Percentiles rank a stretch among this genome's conserved stretches.
Conservation (phyloP, 345 rosid species). For the Hypericum perforatum region DNA sequence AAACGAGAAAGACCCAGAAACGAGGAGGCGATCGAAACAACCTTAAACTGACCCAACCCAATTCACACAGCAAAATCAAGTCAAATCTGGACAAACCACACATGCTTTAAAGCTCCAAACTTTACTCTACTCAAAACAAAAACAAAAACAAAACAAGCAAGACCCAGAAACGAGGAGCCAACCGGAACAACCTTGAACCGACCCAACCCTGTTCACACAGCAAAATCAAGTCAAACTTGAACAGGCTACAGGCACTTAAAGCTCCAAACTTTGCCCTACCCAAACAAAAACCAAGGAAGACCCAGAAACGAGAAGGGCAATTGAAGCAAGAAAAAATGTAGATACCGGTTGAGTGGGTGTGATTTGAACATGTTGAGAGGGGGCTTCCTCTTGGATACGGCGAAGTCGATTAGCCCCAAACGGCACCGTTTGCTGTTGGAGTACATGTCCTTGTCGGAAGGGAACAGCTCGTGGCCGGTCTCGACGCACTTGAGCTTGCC, state of each 20-base stretch:
- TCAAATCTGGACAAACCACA: too few relatives aligned
- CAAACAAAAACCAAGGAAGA: neutral
- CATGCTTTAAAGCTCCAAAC: too few relatives aligned
- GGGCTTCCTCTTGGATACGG: slow-evolving; percentile 46
- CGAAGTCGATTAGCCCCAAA: slow-evolving; percentile 70
- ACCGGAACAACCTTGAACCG: slow-evolving; percentile 60
- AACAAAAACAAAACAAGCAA: neutral
- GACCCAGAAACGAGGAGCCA: slow-evolving; percentile 32
- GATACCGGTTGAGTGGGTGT: slow-evolving; percentile 56
- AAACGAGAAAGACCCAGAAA: too few relatives aligned
- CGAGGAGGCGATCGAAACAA: too few relatives aligned
- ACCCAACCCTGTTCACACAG: neutral
- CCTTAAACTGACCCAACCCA: neutral
- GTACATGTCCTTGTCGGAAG: slow-evolving; percentile 57
- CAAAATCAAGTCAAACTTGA: too few relatives aligned
- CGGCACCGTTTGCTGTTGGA: slow-evolving; percentile 72
- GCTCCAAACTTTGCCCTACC: slow-evolving; percentile 8
- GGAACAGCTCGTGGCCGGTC: slow-evolving; percentile 74
- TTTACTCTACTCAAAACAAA: too few relatives aligned
- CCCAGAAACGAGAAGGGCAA: neutral
- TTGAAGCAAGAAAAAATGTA: neutral
- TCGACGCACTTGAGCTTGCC: slow-evolving; percentile 74
- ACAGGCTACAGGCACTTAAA: neutral
- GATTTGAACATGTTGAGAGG: slow-evolving; percentile 86
- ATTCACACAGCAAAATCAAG: too few relatives aligned